Percentiles rank a stretch among this genome's conserved stretches.
These are phyloP conservation scores for Paraphoma sp. DNA, from an alignment of 2,329 filamentous ascomycete species.

Conservation along the genomic window DNA sequence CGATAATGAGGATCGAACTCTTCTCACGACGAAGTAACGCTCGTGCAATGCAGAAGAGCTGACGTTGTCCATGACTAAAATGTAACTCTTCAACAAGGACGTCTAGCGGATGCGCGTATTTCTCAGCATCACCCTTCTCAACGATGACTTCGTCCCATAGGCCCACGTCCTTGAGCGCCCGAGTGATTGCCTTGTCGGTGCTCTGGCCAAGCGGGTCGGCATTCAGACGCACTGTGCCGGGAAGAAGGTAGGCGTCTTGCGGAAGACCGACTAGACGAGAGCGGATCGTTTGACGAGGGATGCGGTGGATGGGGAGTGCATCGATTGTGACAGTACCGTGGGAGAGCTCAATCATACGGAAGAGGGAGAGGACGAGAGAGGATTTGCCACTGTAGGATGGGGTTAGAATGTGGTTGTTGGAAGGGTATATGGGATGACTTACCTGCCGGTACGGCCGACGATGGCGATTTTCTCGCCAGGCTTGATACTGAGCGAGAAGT, in stretches of 20 bases:
- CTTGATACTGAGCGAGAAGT: slow-evolving; percentile 55
- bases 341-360: slow-evolving; percentile 57
- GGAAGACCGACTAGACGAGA: slow-evolving; percentile 55
- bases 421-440: slow-evolving; percentile 4
- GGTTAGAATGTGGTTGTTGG: slow-evolving; percentile 20
- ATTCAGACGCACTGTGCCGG: slow-evolving; percentile 57
- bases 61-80: slow-evolving; percentile 61
- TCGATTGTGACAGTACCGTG: slow-evolving; percentile 56
- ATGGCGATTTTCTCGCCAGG: slow-evolving; percentile 59
- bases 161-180: slow-evolving; percentile 56
- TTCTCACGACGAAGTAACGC: slow-evolving; percentile 57
- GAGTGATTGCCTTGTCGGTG: slow-evolving; percentile 50
- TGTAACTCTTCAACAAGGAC: slow-evolving; percentile 40
- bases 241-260: slow-evolving; percentile 60
- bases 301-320: slow-evolving; percentile 52
- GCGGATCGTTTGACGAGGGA: slow-evolving; percentile 57
- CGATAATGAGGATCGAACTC: slow-evolving; percentile 36
- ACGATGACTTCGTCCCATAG: slow-evolving; percentile 50
- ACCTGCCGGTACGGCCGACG: slow-evolving; percentile 62
- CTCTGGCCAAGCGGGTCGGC: slow-evolving; percentile 52
- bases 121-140: slow-evolving; percentile 34
- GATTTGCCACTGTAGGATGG: slow-evolving; percentile 56
- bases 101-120: slow-evolving; percentile 41
- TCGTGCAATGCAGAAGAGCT: slow-evolving; percentile 68
- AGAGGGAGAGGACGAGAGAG: slow-evolving; percentile 56